A percentile compares a stretch with the other conserved stretches of the same genome.
These are phyloP conservation scores for Wickerhamomyces ciferrii DNA, from an alignment of 805 yeast genomes.

Conservation along the genomic window DNA sequence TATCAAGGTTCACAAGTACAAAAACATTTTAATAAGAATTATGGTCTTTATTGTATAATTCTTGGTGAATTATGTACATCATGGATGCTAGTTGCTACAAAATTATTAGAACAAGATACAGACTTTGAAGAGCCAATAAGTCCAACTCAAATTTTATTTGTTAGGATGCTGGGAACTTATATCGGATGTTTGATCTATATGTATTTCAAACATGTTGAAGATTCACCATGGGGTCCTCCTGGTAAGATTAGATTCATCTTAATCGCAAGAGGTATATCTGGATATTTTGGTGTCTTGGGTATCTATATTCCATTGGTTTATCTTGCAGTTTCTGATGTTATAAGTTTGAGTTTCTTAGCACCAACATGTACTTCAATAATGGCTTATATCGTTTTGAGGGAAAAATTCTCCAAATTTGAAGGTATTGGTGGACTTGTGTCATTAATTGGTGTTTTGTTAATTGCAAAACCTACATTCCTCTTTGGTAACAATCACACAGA, in stretches of 20 bases:
- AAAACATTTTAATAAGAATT: too few relatives aligned
- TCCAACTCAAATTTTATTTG: conserved; percentile 69
- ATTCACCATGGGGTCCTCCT: conserved; percentile 63
- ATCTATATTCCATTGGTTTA: conserved; percentile 65
- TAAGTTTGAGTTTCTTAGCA: conserved; percentile 63
- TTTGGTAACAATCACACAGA: conserved; percentile 38
- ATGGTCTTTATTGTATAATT: conserved; percentile 24
- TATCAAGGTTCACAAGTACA: too few relatives aligned
- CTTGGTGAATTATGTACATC: conserved; percentile 64
- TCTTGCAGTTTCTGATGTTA: conserved; percentile 68
- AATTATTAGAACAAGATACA: conserved; percentile 57
- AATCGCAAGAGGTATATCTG: conserved; percentile 58
- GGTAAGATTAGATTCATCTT: conserved; percentile 43
- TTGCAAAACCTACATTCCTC: conserved; percentile 71
- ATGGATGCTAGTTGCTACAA: conserved; percentile 64
- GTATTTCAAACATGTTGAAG: conserved; percentile 42
- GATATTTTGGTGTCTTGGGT: conserved; percentile 73
- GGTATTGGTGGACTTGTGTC: conserved; percentile 59
- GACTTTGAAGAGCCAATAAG: conserved; percentile 50
- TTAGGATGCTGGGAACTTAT: conserved; percentile 68
- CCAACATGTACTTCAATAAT: conserved; percentile 69
- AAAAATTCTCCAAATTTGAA: conserved; percentile 55
- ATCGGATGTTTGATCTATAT: conserved; percentile 49
- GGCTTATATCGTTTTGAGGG: conserved; percentile 60
- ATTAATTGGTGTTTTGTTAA: conserved; percentile 63